A percentile compares a stretch with the other conserved stretches of the same genome.
phyloP scores from a whole-genome alignment of 1,139 yeast species.

The Eremothecium coryli region DNA sequence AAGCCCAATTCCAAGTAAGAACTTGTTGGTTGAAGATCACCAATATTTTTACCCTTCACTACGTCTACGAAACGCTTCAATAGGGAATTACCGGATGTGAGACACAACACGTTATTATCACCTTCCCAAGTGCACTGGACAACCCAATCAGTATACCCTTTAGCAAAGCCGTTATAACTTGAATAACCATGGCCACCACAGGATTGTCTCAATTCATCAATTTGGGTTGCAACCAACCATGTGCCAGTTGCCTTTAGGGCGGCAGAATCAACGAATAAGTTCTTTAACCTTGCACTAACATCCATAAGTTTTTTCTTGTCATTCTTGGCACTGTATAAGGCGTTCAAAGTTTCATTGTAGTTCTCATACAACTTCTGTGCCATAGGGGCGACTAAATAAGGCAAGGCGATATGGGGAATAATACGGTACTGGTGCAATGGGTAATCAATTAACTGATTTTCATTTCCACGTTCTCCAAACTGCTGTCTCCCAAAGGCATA shows the following conservation, averaged over 20 bases:
- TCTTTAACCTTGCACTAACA: conserved; percentile 46
- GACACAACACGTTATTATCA: conserved; percentile 78
- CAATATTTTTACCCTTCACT: conserved; percentile 33
- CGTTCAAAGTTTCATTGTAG: conserved; percentile 43
- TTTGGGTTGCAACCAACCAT: conserved; percentile 71
- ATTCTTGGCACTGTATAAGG: conserved; percentile 40
- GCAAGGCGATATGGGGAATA: conserved; percentile 67
- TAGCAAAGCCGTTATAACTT: conserved; percentile 81
- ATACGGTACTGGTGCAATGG: conserved; percentile 82
- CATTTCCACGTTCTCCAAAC: conserved; percentile 38
- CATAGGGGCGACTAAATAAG: conserved; percentile 70
- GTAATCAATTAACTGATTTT: conserved; percentile 67
- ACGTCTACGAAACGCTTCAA: conserved; percentile 44
- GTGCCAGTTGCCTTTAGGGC: conserved; percentile 84
- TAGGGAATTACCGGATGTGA: conserved; percentile 73
- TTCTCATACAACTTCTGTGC: conserved; percentile 55
- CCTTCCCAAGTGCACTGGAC: conserved; percentile 99
- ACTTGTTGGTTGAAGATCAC: conserved; percentile 32
- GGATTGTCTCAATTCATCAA: conserved; percentile 88
- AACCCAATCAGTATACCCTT: conserved; percentile 84
- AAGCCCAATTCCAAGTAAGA: conserved; percentile 35
- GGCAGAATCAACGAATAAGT: conserved; percentile 77
- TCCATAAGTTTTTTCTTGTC: conserved; percentile 40
- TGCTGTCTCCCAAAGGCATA: conserved; percentile 88
- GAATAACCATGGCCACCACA: conserved; percentile 97